phyloP scores from a whole-genome alignment of 495 filamentous ascomycete species.

The Hypoxylon intermedium region DNA sequence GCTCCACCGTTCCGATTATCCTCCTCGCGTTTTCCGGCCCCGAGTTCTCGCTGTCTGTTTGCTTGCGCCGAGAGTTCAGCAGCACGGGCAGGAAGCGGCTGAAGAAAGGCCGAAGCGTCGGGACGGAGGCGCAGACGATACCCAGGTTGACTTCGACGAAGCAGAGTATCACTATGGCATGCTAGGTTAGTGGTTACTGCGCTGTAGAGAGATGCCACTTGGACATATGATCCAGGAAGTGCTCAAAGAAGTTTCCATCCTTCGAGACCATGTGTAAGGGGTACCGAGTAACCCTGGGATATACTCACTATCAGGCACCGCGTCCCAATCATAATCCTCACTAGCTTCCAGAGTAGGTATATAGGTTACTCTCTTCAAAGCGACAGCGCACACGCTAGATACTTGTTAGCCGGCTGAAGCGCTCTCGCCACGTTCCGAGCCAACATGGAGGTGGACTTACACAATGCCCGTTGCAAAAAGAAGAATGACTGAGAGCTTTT shows the following conservation, averaged over 20 bases:
- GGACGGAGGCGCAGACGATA: constrained; percentile 59
- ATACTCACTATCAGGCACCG: constrained; percentile 27
- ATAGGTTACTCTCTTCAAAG: constrained; percentile 24
- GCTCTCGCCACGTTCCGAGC: neutral
- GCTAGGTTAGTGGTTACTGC: neutral
- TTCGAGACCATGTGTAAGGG: neutral
- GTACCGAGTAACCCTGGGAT: neutral
- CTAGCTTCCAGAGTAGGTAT: constrained; percentile 26
- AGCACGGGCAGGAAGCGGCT: constrained; percentile 45
- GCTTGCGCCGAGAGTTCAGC: constrained; percentile 30
- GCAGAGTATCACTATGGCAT: constrained; percentile 50
- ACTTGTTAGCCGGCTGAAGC: neutral
- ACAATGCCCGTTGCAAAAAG: constrained; percentile 60
- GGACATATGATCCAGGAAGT: no score
- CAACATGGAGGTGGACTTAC: constrained; percentile 44
- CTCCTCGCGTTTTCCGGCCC: constrained; percentile 7
- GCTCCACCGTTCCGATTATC: constrained; percentile 10
- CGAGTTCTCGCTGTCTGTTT: constrained; percentile 4
- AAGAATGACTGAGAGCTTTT: constrained; percentile 55
- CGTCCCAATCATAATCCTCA: constrained; percentile 31
- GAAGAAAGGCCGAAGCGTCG: constrained; percentile 54
- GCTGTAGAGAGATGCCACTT: neutral
- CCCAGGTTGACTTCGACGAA: constrained; percentile 60
- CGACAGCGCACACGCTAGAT: constrained; percentile 22
- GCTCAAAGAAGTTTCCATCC: no score